Evolutionary conservation across 1,284 basidiomycete species (phyloP).

Genomic region (Ganoderma meredithae): DNA sequence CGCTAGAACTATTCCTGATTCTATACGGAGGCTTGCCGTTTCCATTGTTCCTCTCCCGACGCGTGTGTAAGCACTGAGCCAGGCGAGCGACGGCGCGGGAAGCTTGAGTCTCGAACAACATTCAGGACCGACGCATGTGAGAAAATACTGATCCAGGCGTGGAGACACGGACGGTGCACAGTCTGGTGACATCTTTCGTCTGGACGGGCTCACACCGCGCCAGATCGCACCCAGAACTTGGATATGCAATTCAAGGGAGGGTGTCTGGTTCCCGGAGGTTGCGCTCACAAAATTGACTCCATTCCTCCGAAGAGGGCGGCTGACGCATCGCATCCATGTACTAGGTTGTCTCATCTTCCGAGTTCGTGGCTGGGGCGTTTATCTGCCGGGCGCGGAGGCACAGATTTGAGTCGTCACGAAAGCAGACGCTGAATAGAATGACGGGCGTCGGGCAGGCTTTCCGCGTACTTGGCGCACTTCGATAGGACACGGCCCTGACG

Average conservation of each 20-base stretch:
- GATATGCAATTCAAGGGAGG: not conserved
- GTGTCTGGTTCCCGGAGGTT: slow-evolving; percentile 1
- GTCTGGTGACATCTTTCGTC: not conserved
- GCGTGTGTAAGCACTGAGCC: not conserved
- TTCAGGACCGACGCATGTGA: slow-evolving; percentile 8
- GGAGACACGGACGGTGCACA: too few species aligned
- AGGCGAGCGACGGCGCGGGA: not conserved
- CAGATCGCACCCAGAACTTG: not conserved
- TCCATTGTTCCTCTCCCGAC: not conserved
- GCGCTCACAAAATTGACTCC: not conserved
- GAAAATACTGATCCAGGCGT: not conserved
- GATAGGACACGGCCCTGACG: not conserved
- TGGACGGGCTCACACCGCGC: not conserved
- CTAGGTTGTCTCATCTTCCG: not conserved
- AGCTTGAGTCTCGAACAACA: not conserved
- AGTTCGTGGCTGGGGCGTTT: not conserved
- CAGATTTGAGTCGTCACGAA: not conserved
- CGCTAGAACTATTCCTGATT: not conserved
- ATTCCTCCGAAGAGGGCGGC: slow-evolving; percentile 13
- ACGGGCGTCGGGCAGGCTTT: not conserved
- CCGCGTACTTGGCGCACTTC: not conserved
- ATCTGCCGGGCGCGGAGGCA: not conserved
- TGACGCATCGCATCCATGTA: not conserved
- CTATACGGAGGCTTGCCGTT: not conserved
- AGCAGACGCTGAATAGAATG: not conserved